Conservation (phyloP, 306 rosid species). For the Casuarina equisetifolia region DNA sequence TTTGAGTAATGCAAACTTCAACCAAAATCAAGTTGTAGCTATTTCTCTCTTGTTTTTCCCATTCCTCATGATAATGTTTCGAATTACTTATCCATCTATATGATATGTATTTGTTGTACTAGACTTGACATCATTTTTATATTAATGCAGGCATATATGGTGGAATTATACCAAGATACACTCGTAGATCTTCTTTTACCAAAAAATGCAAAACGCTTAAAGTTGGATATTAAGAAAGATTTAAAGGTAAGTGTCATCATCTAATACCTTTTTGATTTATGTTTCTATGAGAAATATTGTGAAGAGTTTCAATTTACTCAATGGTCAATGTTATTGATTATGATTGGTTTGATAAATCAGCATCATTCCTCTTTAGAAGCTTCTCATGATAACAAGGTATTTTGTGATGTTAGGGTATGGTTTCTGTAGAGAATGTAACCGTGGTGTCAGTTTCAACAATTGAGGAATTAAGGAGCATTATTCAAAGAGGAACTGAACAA, state of each 20-base stretch:
- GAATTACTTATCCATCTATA: slow-evolving; percentile 2
- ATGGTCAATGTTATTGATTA: neutral
- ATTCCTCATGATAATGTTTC: neutral
- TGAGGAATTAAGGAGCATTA: slow-evolving; percentile 70
- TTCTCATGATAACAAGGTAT: slow-evolving; percentile 14
- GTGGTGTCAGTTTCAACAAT: slow-evolving; percentile 60
- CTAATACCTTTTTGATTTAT: slow-evolving; percentile 4
- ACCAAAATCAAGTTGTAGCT: neutral
- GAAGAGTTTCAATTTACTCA: neutral
- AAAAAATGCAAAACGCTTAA: slow-evolving; percentile 64
- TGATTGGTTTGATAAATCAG: neutral
- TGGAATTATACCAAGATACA: slow-evolving; percentile 94
- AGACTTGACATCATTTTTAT: slow-evolving; percentile 11
- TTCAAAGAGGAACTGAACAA: slow-evolving; percentile 74
- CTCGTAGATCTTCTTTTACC: slow-evolving; percentile 85
- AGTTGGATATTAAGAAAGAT: slow-evolving; percentile 89
- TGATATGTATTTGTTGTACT: slow-evolving; percentile 10
- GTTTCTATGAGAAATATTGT: neutral
- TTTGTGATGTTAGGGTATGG: slow-evolving; percentile 80
- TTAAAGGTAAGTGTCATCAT: slow-evolving; percentile 57
- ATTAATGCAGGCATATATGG: slow-evolving; percentile 75
- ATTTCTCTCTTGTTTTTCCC: neutral
- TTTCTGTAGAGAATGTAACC: slow-evolving; percentile 73
- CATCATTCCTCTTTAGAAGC: neutral
- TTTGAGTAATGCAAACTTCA: neutral